Conservation (phyloP, 176 grass and related monocot species). For the Paspalum vaginatum region DNA sequence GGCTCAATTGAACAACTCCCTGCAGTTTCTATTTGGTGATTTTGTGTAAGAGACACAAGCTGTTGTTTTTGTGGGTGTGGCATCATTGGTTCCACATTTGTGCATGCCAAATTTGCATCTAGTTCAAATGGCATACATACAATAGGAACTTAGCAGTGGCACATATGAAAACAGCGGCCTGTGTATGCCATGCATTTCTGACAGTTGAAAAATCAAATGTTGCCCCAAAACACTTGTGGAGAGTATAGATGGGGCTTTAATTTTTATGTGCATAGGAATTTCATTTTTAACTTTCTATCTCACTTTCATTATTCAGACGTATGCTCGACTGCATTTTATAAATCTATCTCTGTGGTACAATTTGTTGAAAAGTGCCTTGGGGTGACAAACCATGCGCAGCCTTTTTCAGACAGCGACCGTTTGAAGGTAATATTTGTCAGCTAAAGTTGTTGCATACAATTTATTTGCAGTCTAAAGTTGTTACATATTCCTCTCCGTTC, state of each 20-base stretch:
- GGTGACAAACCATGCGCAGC: background rate
- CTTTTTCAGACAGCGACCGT: conserved; percentile 56
- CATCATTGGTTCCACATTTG: background rate
- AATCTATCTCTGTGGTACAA: conserved; percentile 47
- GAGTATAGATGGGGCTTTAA: conserved; percentile 41
- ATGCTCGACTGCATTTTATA: conserved; percentile 74
- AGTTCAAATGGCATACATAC: background rate
- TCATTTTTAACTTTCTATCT: conserved; percentile 12
- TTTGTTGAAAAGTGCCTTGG: conserved; percentile 47
- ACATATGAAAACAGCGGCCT: background rate
- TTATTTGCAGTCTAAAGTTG: background rate
- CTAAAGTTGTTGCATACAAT: background rate
- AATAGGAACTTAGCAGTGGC: background rate
- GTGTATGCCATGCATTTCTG: background rate
- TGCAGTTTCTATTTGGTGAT: background rate
- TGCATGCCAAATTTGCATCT: background rate
- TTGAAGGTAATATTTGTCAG: conserved; percentile 51
- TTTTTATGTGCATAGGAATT: conserved; percentile 33
- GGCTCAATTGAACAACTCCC: background rate
- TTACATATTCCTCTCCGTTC: too few species aligned
- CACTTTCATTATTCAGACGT: conserved; percentile 55
- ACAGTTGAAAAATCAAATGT: background rate
- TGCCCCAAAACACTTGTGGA: background rate
- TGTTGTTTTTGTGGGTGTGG: background rate
- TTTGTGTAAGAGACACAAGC: background rate